Conservation (phyloP, 305 asterid species). For the Euphrasia arctica region DNA sequence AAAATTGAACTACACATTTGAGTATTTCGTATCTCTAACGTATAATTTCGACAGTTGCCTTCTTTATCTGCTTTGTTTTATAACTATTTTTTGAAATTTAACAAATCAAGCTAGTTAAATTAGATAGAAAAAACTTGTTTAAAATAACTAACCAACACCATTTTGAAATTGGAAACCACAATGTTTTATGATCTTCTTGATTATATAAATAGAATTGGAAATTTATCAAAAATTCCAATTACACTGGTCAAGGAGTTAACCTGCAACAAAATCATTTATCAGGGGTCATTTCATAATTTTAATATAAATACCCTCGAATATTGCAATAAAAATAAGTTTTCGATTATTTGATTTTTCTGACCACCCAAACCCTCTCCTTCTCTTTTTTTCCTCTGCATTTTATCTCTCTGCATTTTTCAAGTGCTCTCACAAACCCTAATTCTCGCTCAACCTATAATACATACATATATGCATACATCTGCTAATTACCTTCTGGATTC, state of each 20-base stretch:
- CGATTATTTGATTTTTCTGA: constrained; percentile 52
- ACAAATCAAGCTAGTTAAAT: too few species aligned
- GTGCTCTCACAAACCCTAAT: constrained; percentile 54
- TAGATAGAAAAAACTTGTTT: too few species aligned
- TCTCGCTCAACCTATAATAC: constrained; percentile 24
- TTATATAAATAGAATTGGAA: too few species aligned
- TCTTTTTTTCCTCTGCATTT: constrained; percentile 23
- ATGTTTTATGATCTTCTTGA: too few species aligned
- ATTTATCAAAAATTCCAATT: too few species aligned
- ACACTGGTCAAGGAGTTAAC: constrained; percentile 24
- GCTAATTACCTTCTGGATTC: constrained; percentile 27
- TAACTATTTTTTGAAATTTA: too few species aligned
- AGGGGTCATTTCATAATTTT: constrained; percentile 28
- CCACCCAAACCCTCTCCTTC: constrained; percentile 75
- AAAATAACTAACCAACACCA: too few species aligned
- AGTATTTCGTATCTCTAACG: too few species aligned
- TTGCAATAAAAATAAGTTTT: constrained; percentile 17
- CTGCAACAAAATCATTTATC: background rate
- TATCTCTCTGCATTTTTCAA: constrained; percentile 37
- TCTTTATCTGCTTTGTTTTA: too few species aligned
- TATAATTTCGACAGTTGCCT: too few species aligned
- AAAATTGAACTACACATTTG: too few species aligned
- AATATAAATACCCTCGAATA: constrained; percentile 20
- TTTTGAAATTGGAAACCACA: too few species aligned
- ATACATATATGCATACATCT: constrained; percentile 19